Evolutionary conservation across 148 eudicot species (phyloP).

Genomic region (Limonium bicolor): DNA sequence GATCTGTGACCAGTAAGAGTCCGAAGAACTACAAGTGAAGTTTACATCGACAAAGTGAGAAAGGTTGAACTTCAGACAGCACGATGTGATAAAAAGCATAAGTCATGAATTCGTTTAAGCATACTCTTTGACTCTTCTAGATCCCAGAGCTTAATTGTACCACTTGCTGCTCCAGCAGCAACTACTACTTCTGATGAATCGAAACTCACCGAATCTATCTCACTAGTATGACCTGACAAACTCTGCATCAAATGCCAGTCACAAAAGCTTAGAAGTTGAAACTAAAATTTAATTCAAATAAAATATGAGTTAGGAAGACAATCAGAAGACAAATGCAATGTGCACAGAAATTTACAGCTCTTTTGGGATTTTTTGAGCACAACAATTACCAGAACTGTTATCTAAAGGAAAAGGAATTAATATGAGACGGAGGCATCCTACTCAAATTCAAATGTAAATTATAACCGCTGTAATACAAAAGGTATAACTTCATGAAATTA

Average conservation of each 20-base stretch:
- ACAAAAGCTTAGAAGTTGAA: neutral
- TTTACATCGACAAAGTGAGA: neutral
- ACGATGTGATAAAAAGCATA: neutral
- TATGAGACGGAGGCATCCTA: too few species aligned
- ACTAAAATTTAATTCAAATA: too few species aligned
- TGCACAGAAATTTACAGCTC: too few species aligned
- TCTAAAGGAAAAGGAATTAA: too few species aligned
- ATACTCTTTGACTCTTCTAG: constrained; percentile 97
- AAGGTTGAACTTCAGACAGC: constrained; percentile 2
- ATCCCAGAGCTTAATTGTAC: constrained; percentile 98
- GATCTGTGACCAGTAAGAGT: constrained; percentile 95
- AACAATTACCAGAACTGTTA: too few species aligned
- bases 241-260: constrained; percentile 34
- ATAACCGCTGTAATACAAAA: too few species aligned
- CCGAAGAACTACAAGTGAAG: constrained; percentile 55
- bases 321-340: too few species aligned
- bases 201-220: constrained; percentile 90
- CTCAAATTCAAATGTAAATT: too few species aligned
- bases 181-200: constrained; percentile 94
- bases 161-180: constrained; percentile 99
- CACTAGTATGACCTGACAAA: constrained; percentile 94
- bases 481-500: too few species aligned
- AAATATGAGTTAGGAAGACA: too few species aligned
- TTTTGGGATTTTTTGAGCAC: too few species aligned
- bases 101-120: constrained; percentile 6